phyloP scores from a whole-genome alignment of 768 basidiomycete species.

The Saitozyma podzolica region DNA sequence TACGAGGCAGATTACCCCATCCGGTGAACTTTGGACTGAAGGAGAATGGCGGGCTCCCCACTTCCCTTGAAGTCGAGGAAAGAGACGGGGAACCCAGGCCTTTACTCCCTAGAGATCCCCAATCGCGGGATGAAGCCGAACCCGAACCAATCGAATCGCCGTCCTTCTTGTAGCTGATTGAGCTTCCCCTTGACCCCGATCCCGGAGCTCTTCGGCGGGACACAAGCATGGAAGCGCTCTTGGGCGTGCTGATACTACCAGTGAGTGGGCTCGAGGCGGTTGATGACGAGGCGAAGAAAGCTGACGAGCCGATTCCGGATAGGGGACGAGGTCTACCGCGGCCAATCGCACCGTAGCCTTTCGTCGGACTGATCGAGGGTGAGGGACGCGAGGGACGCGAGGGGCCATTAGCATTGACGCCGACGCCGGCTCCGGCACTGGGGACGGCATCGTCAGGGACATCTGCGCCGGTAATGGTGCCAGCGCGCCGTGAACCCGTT shows the following conservation, averaged over 20 bases:
- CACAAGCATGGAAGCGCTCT: slow-evolving; percentile 10
- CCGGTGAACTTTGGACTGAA: slow-evolving; percentile 12
- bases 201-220: slow-evolving; percentile 16
- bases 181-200: slow-evolving; percentile 29
- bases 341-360: slow-evolving; percentile 40
- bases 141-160: background rate
- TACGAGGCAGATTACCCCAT: slow-evolving; percentile 16
- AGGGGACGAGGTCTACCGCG: slow-evolving; percentile 42
- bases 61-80: no score
- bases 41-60: slow-evolving; percentile 10
- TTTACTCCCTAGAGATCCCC: no score
- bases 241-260: slow-evolving; percentile 21
- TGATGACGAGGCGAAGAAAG: slow-evolving; percentile 5
- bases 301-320: slow-evolving; percentile 15
- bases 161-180: slow-evolving; percentile 43
- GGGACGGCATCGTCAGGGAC: slow-evolving; percentile 11
- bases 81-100: no score
- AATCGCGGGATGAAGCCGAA: no score
- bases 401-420: background rate
- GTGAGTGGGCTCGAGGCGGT: slow-evolving; percentile 18
- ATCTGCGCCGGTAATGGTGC: no score
- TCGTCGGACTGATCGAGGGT: slow-evolving; percentile 22
- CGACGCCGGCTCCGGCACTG: slow-evolving; percentile 3
- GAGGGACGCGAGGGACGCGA: background rate
- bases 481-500: no score